These are phyloP conservation scores for Arthroderma sp. DNA, from an alignment of 2,329 filamentous ascomycete genomes.

Conservation along the genomic window DNA sequence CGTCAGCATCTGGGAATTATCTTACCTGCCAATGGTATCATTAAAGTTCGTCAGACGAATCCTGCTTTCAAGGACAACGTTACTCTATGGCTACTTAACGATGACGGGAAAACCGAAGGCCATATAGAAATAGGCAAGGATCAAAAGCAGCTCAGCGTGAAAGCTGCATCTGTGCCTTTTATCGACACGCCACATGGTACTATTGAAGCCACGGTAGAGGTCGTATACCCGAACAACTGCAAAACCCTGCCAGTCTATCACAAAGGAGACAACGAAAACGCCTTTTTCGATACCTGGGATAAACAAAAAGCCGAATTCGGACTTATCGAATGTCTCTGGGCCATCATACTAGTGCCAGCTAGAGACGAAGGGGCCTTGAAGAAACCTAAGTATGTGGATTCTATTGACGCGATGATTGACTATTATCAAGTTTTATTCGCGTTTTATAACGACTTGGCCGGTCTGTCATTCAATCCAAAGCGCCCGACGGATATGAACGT, in stretches of 20 bases:
- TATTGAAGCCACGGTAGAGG: not conserved
- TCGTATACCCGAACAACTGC: not conserved
- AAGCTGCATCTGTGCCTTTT: not conserved
- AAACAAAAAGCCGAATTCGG: not conserved
- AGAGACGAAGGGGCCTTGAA: not conserved
- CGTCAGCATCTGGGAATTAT: slow-evolving; percentile 2
- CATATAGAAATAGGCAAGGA: not conserved
- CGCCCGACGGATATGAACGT: not conserved
- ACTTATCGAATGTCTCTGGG: not conserved
- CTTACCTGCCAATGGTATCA: not conserved
- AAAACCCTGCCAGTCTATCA: not conserved
- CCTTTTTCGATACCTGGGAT: not conserved
- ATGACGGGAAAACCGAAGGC: slow-evolving; percentile 1
- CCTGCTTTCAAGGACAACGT: not conserved
- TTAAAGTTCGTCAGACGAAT: not conserved
- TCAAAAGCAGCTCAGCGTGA: not conserved
- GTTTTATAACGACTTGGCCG: not conserved
- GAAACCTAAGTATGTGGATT: not conserved
- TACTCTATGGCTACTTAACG: slow-evolving; percentile 1
- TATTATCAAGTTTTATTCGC: not conserved
- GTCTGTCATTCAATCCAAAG: not conserved
- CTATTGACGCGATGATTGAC: not conserved
- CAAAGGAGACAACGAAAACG: not conserved
- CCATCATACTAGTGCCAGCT: not conserved
- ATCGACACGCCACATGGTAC: not conserved